A percentile compares a stretch with the other conserved stretches of the same genome.
These are phyloP conservation scores for Pinus albicaulis DNA, from an alignment of 75 land plant genomes.

Conservation along the genomic window DNA sequence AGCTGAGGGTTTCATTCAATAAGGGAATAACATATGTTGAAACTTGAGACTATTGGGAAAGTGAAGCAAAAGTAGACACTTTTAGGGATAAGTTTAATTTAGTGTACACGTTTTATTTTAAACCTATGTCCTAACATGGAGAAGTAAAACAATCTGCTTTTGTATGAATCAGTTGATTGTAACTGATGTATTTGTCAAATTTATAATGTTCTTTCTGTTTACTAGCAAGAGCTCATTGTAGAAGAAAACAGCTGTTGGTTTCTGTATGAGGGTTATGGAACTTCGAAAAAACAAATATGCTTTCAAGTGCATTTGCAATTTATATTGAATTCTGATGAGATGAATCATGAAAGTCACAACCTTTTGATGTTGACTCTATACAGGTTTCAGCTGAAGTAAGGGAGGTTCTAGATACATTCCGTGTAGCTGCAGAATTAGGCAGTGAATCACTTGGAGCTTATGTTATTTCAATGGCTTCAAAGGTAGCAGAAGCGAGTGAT, in stretches of 20 bases:
- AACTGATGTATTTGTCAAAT: background rate
- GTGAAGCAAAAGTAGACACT: background rate
- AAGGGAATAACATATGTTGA: too few species aligned
- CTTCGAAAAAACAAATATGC: background rate
- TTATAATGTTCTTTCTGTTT: background rate
- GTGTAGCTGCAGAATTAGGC: slow-evolving; percentile 94
- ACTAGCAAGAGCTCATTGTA: background rate
- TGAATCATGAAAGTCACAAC: background rate
- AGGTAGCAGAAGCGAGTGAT: slow-evolving; percentile 30
- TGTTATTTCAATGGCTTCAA: slow-evolving; percentile 95
- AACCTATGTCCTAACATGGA: too few species aligned
- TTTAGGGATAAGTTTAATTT: background rate
- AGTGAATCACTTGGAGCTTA: slow-evolving; percentile 91
- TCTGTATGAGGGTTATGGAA: background rate
- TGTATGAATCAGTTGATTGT: background rate
- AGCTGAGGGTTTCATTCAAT: background rate
- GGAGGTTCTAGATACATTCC: slow-evolving; percentile 91
- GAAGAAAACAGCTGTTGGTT: background rate
- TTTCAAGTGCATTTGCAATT: background rate
- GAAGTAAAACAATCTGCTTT: background rate
- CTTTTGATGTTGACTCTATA: slow-evolving; percentile 4
- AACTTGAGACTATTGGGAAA: background rate
- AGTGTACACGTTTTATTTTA: too few species aligned
- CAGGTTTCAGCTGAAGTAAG: slow-evolving; percentile 67
- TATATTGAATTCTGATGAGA: background rate